These are phyloP conservation scores for Backusella tarrabulga DNA, from an alignment of 192 early-diverging fungal genomes.

Conservation along the genomic window DNA sequence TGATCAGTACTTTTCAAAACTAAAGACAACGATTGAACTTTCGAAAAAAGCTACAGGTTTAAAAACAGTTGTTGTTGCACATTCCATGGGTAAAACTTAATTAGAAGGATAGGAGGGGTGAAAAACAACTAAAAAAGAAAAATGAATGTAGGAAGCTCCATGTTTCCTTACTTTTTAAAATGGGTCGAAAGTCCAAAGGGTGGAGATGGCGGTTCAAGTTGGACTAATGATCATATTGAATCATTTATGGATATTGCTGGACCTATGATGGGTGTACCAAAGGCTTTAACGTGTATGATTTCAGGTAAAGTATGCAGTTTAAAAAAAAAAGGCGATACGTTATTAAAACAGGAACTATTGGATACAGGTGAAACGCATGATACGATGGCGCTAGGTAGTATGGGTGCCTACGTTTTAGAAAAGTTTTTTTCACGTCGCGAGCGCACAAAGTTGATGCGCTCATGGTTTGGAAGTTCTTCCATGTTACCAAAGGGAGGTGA, in stretches of 20 bases:
- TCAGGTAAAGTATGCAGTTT: conserved; percentile 39
- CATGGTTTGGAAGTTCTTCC: conserved; percentile 76
- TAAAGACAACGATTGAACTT: conserved; percentile 73
- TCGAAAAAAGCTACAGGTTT: conserved; percentile 45
- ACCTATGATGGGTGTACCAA: conserved; percentile 83
- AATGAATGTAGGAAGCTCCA: conserved; percentile 51
- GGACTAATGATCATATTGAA: conserved; percentile 79
- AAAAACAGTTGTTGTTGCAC: conserved; percentile 56
- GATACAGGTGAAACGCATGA: conserved; percentile 69
- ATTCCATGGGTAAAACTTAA: conserved; percentile 59
- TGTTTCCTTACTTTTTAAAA: conserved; percentile 83
- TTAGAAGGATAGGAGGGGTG: neutral
- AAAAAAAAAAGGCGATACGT: neutral
- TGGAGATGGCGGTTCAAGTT: conserved; percentile 66
- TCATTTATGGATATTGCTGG: conserved; percentile 85
- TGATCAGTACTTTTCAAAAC: conserved; percentile 78
- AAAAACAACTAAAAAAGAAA: neutral
- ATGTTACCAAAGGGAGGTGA: conserved; percentile 87
- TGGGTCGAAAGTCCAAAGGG: conserved; percentile 74
- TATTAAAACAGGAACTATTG: neutral
- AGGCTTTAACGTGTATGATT: conserved; percentile 70
- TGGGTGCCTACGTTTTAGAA: conserved; percentile 77
- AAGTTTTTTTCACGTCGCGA: conserved; percentile 80
- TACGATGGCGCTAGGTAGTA: conserved; percentile 72
- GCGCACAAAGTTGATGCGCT: conserved; percentile 73